These are phyloP conservation scores for Malbranchea cinnamomea DNA, from an alignment of 2,329 filamentous ascomycete species.

Conservation along the genomic window DNA sequence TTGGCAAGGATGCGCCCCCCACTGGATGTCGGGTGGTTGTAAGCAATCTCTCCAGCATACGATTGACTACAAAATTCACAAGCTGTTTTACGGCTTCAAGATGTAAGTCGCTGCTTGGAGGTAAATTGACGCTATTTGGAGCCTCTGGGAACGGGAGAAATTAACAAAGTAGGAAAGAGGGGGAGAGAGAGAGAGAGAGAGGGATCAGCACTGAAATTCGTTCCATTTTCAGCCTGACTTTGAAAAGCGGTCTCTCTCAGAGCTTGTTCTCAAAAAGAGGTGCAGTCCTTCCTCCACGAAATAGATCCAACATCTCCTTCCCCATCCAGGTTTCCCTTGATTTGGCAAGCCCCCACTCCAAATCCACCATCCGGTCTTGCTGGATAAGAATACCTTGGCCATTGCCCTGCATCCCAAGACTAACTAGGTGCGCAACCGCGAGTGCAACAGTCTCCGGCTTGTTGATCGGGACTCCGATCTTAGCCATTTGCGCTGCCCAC, in stretches of 20 bases:
- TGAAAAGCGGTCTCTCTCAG: slow-evolving; percentile 2
- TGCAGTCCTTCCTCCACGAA: slow-evolving; percentile 28
- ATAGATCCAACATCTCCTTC: slow-evolving; percentile 35
- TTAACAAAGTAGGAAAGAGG: not conserved
- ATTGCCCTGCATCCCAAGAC: slow-evolving; percentile 29
- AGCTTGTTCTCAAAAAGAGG: slow-evolving; percentile 16
- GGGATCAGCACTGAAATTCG: slow-evolving; percentile 4
- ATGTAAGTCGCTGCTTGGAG: too few species aligned
- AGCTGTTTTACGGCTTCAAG: slow-evolving; percentile 31
- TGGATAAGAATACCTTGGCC: slow-evolving; percentile 34
- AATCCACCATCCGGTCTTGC: slow-evolving; percentile 27
- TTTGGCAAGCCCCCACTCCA: slow-evolving; percentile 33
- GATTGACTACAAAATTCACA: slow-evolving; percentile 27
- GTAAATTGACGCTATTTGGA: too few species aligned
- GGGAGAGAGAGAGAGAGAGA: slow-evolving; percentile 2
- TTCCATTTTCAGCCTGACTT: too few species aligned
- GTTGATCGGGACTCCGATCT: slow-evolving; percentile 33
- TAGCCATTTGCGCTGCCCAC: slow-evolving; percentile 31
- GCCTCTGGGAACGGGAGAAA: too few species aligned
- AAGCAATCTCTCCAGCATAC: slow-evolving; percentile 31
- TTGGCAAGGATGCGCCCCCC: slow-evolving; percentile 19
- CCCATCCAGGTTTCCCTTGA: slow-evolving; percentile 34
- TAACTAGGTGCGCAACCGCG: slow-evolving; percentile 31
- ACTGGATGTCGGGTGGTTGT: slow-evolving; percentile 33
- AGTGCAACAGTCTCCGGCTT: slow-evolving; percentile 29